phyloP scores from a whole-genome alignment of 805 yeast genomes.

The Metschnikowia koreensis region DNA sequence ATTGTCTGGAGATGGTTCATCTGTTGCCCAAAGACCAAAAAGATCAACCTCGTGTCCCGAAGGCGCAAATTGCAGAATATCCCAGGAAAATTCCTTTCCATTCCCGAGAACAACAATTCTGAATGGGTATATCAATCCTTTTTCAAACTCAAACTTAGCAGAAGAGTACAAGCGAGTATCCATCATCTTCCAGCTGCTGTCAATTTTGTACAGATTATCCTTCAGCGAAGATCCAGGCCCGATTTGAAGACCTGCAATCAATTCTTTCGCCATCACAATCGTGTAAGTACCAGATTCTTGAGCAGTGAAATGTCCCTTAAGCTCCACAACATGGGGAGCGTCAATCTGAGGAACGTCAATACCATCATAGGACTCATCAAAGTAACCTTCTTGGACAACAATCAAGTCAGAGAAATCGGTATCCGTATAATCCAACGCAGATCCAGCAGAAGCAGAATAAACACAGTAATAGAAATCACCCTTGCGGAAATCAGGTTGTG shows the following conservation, averaged over 20 bases:
- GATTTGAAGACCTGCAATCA: slow-evolving; percentile 1
- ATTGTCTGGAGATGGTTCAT: background rate
- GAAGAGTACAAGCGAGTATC: background rate
- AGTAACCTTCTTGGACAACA: background rate
- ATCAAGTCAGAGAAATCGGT: background rate
- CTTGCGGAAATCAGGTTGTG: background rate
- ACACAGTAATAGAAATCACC: background rate
- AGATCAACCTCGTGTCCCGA: slow-evolving; percentile 1
- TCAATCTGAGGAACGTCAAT: background rate
- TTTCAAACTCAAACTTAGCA: background rate
- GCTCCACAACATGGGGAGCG: background rate
- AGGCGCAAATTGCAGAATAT: background rate
- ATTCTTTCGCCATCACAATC: background rate
- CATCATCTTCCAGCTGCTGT: background rate
- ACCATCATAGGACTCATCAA: background rate
- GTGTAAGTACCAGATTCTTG: background rate
- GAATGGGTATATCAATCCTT: slow-evolving; percentile 1
- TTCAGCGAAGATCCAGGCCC: background rate
- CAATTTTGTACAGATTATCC: background rate
- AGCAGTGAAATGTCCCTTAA: background rate
- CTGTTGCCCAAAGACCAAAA: background rate
- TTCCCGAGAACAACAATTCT: slow-evolving; percentile 4
- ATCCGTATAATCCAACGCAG: background rate
- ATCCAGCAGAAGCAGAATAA: background rate
- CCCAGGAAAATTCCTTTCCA: background rate